Conservation (phyloP, 2,329 filamentous ascomycete species). For the Aureobasidium subglaciale region DNA sequence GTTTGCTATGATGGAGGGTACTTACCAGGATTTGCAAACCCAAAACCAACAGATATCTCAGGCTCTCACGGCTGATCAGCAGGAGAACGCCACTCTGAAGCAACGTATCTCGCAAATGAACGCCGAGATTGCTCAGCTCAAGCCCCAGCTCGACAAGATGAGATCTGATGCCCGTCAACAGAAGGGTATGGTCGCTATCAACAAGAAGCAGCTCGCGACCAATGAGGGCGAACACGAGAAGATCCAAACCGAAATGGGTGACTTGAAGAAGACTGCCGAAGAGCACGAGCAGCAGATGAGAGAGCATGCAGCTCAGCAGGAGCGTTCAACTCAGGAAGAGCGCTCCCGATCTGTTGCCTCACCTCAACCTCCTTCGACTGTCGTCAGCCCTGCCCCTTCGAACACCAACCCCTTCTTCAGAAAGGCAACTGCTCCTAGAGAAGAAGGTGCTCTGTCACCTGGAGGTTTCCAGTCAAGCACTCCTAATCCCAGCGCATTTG, state of each 20-base stretch:
- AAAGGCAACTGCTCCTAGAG: constrained; percentile 35
- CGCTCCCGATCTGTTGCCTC: constrained; percentile 26
- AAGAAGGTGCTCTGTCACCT: constrained; percentile 12
- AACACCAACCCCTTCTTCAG: constrained; percentile 96
- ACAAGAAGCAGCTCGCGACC: constrained; percentile 92
- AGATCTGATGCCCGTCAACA: constrained; percentile 89
- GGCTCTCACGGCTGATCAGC: constrained; percentile 76
- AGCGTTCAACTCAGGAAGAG: constrained; percentile 28
- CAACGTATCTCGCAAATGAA: constrained; percentile 82
- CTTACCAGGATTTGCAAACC: constrained; percentile 69
- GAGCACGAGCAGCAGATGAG: constrained; percentile 31
- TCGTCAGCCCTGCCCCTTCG: constrained; percentile 60
- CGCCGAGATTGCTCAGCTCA: constrained; percentile 72
- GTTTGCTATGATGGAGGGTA: constrained; percentile 73
- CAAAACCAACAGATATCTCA: constrained; percentile 72
- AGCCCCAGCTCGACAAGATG: constrained; percentile 87
- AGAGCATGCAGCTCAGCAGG: constrained; percentile 31
- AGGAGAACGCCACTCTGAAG: constrained; percentile 78
- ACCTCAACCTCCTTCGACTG: constrained; percentile 33
- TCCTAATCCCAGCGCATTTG: constrained; percentile 31
- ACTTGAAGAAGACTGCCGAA: constrained; percentile 49
- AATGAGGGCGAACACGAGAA: constrained; percentile 85
- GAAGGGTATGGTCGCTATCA: constrained; percentile 93
- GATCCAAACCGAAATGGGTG: constrained; percentile 70
- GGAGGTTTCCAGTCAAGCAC: constrained; percentile 18